A percentile compares a stretch with the other conserved stretches of the same genome.
Evolutionary conservation across 2,329 filamentous ascomycete genomes (phyloP).

Genomic region (Colletotrichum cuscutae): DNA sequence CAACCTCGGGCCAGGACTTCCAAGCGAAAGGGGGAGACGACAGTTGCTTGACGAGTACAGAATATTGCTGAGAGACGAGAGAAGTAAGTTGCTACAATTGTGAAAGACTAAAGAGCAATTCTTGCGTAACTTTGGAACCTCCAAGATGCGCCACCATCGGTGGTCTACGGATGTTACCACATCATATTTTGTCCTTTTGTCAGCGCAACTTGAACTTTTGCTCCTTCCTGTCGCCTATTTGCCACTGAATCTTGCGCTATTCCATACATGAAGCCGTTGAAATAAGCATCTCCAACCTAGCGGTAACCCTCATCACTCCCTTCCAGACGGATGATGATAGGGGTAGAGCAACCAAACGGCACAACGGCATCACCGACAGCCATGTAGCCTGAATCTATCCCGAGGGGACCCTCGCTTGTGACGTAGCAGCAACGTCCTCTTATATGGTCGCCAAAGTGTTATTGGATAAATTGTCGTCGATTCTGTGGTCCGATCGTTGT

Average conservation of each 20-base stretch:
- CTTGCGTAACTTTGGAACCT: background rate
- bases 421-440: too few species aligned
- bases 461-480: too few species aligned
- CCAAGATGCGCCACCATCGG: background rate
- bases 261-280: background rate
- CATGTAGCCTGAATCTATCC: too few species aligned
- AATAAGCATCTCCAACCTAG: too few species aligned
- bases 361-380: too few species aligned
- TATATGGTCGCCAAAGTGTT: too few species aligned
- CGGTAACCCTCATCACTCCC: too few species aligned
- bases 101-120: too few species aligned
- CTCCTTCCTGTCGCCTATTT: background rate
- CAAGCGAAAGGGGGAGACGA: background rate
- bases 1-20: background rate
- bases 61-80: background rate
- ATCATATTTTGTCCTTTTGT: background rate
- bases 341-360: too few species aligned
- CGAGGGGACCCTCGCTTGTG: too few species aligned
- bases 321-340: too few species aligned
- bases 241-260: background rate
- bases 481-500: too few species aligned
- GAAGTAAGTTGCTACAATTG: background rate
- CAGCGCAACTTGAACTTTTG: background rate
- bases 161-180: background rate
- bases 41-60: background rate